Evolutionary conservation across 257 asterid genomes (phyloP), one percentile per base, ranked within the genome.

Genomic region (Solanum peruvianum): DNA sequence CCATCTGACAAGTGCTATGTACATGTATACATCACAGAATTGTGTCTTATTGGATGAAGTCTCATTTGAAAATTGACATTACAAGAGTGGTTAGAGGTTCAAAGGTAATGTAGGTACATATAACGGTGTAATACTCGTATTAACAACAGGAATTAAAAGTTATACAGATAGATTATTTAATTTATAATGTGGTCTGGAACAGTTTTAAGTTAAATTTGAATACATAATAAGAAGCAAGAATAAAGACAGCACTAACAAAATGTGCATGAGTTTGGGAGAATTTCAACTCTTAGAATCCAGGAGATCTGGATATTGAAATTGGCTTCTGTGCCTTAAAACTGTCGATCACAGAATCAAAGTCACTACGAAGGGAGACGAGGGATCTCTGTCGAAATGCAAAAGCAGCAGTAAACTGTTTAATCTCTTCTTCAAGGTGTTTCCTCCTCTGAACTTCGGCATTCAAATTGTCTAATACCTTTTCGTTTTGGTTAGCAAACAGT

Each of bases 371-470:
- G 16, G 98, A 93, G 76, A 88, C 25, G 5, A 88, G 29, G 27
- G 99, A 91, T 85, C 89, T 95, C 87, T 92, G 95, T 52, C 97
- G 91, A 78, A 88, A 85, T 45, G 94, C 92, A 89, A 97, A 96
- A 37, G 94, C 96, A 71, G 76, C 84, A 71, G 90, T 87, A 25
- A 97, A 93, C 89, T 90, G 94, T 83, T 90, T 93, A 87, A 95
- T 90, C 88, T 94, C 95, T 77, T 96, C 95, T 91, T 95, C 97
- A 39, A 97, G 96, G 86, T 89, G 92, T 72, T 90, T 95, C 92
- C 98, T 94, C 93, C 90, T 93, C 92, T 56, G 91, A 12, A 91
- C 90, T 89, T 97, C 99, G 23, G 88, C 86, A 88, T 88, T 92
- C 45, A 94, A 92, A 85, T 94, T 92, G 89, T 90, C 89, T n/a